Evolutionary conservation across 2,329 filamentous ascomycete species (phyloP).

Genomic region (Trichophyton simii): DNA sequence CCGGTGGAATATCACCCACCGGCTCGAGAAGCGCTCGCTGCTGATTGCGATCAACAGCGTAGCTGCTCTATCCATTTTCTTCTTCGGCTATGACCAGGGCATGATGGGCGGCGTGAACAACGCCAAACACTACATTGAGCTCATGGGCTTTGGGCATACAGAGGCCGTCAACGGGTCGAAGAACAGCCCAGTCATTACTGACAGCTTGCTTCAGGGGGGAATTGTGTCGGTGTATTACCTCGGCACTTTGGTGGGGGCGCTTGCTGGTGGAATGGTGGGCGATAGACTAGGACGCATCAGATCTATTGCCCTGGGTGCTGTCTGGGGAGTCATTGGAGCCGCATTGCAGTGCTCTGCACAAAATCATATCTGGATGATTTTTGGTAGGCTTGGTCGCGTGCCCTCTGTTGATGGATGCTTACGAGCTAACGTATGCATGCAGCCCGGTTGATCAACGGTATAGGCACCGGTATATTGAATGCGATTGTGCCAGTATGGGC

Average conservation of each 20-base stretch:
- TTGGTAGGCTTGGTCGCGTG: slow-evolving; percentile 31
- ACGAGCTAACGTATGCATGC: background rate
- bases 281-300: slow-evolving; percentile 18
- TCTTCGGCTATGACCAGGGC: slow-evolving; percentile 49
- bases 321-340: slow-evolving; percentile 50
- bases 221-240: slow-evolving; percentile 49
- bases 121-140: slow-evolving; percentile 48
- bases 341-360: slow-evolving; percentile 52
- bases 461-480: slow-evolving; percentile 58
- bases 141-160: slow-evolving; percentile 54
- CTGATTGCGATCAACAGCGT: slow-evolving; percentile 51
- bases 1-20: slow-evolving; percentile 39
- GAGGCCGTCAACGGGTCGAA: slow-evolving; percentile 32
- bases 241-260: slow-evolving; percentile 50
- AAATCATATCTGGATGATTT: slow-evolving; percentile 59
- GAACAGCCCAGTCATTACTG: slow-evolving; percentile 42
- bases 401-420: background rate
- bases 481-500: slow-evolving; percentile 61
- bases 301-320: slow-evolving; percentile 48
- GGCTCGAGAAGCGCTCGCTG: slow-evolving; percentile 43
- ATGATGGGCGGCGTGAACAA: slow-evolving; percentile 55
- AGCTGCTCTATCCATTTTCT: slow-evolving; percentile 54
- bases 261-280: slow-evolving; percentile 32
- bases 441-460: slow-evolving; percentile 50
- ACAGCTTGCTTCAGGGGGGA: slow-evolving; percentile 50